Evolutionary conservation across 2,329 filamentous ascomycete species (phyloP), one percentile per base, ranked within the genome.

Genomic region (Cordyceps tenuipes): DNA sequence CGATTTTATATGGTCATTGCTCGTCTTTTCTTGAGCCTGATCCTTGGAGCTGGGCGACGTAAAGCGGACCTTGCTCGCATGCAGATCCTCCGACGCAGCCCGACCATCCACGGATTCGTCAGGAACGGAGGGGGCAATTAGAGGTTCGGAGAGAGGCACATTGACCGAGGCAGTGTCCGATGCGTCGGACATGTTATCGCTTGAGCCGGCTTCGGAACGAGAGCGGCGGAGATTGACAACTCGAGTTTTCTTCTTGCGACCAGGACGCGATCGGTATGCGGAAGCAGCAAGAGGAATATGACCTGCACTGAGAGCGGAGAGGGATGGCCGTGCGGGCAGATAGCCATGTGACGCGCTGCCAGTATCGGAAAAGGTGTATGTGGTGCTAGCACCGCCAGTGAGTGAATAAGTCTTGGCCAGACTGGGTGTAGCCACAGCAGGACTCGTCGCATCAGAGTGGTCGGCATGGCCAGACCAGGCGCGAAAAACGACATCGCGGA

Each of bases 401-500:
- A 85, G 81, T 1, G 87, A 90, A 59, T 86, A 82, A 6, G 82
- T 82, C 69, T 86, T 82, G 47, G 80, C 81, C 19, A 90, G 71
- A 48, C 79, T 79, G 6, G 82, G 81, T 2, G 80, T 77, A 13
- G 76, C 70, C 19, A 77, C 66, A 3, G 75, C 71, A 9, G 81
- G 77, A 9, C 75, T 79, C 71, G 80, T 70, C 60, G 77, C 69
- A 61, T 94, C 89, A 48, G 79, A 79, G 61, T 85, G 80, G 63
- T 96, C 91, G 55, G 83, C 81, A 41, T 87, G 84, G 46, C 89
- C 89, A 17, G 93, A 90, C 90, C 92, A 96, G 36, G 93, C 94
- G 62, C 94, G 84, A 72, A 96, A 97, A 29, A 97, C 88, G 4
- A 90, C 90, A 72, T 97, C 91, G 57, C 85, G 80, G 61, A 97